Evolutionary conservation across 345 rosid species (phyloP).

Genomic region (Populus alba): DNA sequence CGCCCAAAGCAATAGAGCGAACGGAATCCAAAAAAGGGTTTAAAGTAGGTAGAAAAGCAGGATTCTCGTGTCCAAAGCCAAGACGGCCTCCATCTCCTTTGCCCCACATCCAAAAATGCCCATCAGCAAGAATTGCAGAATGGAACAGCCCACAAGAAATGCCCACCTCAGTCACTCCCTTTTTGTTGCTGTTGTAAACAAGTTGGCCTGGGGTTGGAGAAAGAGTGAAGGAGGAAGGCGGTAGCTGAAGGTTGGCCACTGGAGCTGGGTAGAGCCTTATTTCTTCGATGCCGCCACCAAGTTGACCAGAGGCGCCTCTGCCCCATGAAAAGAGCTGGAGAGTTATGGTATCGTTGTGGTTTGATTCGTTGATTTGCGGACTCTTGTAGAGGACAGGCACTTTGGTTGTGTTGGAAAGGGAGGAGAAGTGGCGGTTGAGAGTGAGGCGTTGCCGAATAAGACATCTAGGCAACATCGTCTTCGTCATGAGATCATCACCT

Average conservation of each 20-base stretch:
- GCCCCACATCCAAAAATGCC: conserved; percentile 83
- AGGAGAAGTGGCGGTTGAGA: conserved; percentile 19
- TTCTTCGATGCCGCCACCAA: conserved; percentile 88
- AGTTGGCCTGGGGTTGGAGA: conserved; percentile 59
- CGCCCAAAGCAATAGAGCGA: conserved; percentile 65
- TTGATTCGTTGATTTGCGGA: conserved; percentile 35
- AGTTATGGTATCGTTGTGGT: conserved; percentile 20
- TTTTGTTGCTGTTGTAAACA: background rate
- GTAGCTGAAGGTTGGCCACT: conserved; percentile 50
- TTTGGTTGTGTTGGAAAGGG: conserved; percentile 28
- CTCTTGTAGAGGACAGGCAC: conserved; percentile 46
- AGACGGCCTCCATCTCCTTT: conserved; percentile 95
- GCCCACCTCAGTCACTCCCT: conserved; percentile 36
- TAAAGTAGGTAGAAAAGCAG: conserved; percentile 61
- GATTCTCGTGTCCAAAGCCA: conserved; percentile 79
- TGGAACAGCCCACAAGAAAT: conserved; percentile 85
- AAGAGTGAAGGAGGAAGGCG: conserved; percentile 42
- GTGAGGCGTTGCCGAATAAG: background rate
- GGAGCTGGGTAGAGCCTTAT: conserved; percentile 66
- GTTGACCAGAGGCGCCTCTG: conserved; percentile 88
- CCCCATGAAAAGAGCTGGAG: conserved; percentile 90
- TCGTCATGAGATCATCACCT: background rate
- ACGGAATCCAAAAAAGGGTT: conserved; percentile 62
- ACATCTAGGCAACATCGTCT: background rate
- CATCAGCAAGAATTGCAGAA: conserved; percentile 58